Base-by-base conservation (phyloP, 192 early-diverging fungal genomes). In the Radiomyces spectabilis region DNA sequence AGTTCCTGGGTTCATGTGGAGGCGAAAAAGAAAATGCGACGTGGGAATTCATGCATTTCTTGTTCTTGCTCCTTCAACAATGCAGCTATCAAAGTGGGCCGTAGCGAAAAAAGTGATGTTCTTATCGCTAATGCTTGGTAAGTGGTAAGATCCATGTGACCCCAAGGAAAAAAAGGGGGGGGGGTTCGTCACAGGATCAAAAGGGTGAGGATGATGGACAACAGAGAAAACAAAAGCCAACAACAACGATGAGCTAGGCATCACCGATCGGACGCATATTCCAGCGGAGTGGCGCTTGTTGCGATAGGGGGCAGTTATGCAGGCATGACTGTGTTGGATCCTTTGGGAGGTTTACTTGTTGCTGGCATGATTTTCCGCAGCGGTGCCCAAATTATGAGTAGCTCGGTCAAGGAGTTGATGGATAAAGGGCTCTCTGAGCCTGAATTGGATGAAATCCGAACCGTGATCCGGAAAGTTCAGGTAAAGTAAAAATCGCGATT, bases 81-180 rank as follows among this genome's bases (percentile, higher is more conserved):
- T 16, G 0, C 5, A 70, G 68, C 68, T 35, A 76, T 85, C 65
- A 72, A 74, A 44, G 81, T 89, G 5, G 90, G 78, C 16, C 46
- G 51, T 26, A 66, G 72, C 21, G 77, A 78, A 50, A 74, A 83
- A 27, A 84, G 81, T 19, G 72, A 83, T 38, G 88, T 93, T 1
- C 67, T 93, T 24, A 59, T 88, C 5, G 90, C 90, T 15, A 92
- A 92, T 66, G 90, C 90, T 44, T 92, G 85, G 71, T 72, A 59
- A 60, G 19, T 9, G 39, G 0, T 9, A 16, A 55, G 10, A 10
- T 16, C 4, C 30, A 29, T 24, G 10, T 43, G 2, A 24, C 10
- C 40, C 8, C 26, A 45, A 19, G 8, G 4, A 2, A 29, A 15
- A 15, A 54, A 12, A 33, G 24, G n/a, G n/a, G n/a, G n/a, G n/a